Conservation (phyloP, 495 filamentous ascomycete genomes). For the Penicillium roqueforti region DNA sequence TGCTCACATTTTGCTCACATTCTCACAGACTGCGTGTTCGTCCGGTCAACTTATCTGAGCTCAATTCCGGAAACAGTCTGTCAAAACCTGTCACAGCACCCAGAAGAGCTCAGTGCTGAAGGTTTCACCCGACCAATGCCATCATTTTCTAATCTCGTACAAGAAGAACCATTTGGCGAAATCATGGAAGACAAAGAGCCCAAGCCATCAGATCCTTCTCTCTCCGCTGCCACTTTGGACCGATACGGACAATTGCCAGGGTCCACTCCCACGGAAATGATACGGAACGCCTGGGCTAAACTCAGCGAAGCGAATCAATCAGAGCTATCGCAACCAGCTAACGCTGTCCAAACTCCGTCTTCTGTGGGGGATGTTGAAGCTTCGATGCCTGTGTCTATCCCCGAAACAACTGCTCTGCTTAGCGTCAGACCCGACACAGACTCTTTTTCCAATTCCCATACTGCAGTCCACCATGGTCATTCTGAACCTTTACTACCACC, state of each 20-base stretch:
- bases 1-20: background rate
- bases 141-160: background rate
- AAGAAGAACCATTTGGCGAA: background rate
- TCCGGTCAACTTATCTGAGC: background rate
- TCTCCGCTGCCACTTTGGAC: conserved; percentile 18
- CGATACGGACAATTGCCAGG: conserved; percentile 29
- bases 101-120: background rate
- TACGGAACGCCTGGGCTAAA: conserved; percentile 28
- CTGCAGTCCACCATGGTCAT: conserved; percentile 21
- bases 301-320: conserved; percentile 13
- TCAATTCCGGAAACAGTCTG: conserved; percentile 7
- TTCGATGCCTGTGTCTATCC: conserved; percentile 21
- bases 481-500: conserved; percentile 22
- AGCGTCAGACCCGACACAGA: conserved; percentile 36
- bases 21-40: background rate
- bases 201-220: conserved; percentile 6
- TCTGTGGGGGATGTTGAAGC: conserved; percentile 43
- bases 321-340: conserved; percentile 9
- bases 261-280: conserved; percentile 30
- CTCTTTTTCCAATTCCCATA: conserved; percentile 18
- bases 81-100: background rate
- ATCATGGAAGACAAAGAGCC: conserved; percentile 19
- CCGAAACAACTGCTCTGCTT: conserved; percentile 34
- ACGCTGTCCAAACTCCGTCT: conserved; percentile 36
- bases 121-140: background rate